A percentile compares a stretch with the other conserved stretches of the same genome.
Evolutionary conservation across 306 rosid species (phyloP).

Genomic region (Ceratonia siliqua): DNA sequence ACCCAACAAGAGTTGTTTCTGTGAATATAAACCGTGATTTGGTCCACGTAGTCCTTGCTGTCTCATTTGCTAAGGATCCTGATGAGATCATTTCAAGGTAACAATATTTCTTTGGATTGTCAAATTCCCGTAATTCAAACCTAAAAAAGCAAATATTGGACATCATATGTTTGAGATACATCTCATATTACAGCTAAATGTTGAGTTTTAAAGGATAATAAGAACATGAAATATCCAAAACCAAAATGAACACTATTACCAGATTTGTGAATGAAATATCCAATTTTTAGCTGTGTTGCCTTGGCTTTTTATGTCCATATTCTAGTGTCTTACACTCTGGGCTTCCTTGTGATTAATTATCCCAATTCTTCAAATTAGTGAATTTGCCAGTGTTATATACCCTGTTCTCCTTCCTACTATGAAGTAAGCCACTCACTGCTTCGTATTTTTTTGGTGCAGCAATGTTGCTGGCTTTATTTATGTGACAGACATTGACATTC

Average conservation of each 20-base stretch:
- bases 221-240: neutral
- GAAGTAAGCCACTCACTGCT: conserved; percentile 3
- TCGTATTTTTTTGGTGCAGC: conserved; percentile 48
- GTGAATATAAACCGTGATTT: conserved; percentile 79
- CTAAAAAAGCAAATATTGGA: neutral
- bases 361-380: neutral
- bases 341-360: neutral
- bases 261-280: neutral
- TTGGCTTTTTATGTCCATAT: no score
- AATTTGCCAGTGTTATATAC: neutral
- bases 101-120: conserved; percentile 22
- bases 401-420: neutral
- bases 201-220: conserved; percentile 4
- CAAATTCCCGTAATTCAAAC: neutral
- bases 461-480: conserved; percentile 89
- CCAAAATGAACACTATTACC: neutral
- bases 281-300: neutral
- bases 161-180: conserved; percentile 2
- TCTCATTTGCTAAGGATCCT: conserved; percentile 88
- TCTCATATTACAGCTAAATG: neutral
- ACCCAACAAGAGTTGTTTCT: conserved; percentile 83
- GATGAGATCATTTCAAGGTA: conserved; percentile 94
- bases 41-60: conserved; percentile 80
- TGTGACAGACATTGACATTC: conserved; percentile 79
- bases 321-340: neutral